A percentile compares a stretch with the other conserved stretches of the same genome.
These are phyloP conservation scores for Suillus discolor DNA, from an alignment of 768 basidiomycete genomes.

Conservation along the genomic window DNA sequence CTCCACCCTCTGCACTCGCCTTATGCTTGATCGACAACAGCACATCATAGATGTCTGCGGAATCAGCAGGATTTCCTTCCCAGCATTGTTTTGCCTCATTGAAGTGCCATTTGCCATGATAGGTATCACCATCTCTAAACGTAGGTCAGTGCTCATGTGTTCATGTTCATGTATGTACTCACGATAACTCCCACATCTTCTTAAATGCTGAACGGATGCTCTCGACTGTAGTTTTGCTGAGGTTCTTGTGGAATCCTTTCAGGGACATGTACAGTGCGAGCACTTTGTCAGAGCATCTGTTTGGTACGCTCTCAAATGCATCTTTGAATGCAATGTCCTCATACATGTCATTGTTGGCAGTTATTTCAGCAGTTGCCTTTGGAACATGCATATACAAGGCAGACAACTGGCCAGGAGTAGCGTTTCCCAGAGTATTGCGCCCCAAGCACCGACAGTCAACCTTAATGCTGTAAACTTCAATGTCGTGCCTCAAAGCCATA, in stretches of 20 bases:
- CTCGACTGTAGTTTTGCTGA: slow-evolving; percentile 2
- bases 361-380: neutral
- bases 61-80: slow-evolving; percentile 32
- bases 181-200: slow-evolving; percentile 8
- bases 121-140: slow-evolving; percentile 14
- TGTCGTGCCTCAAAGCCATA: neutral
- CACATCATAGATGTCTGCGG: slow-evolving; percentile 23
- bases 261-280: slow-evolving; percentile 1
- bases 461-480: neutral
- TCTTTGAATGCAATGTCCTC: neutral
- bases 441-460: neutral
- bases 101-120: slow-evolving; percentile 29
- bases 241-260: slow-evolving; percentile 4
- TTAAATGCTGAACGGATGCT: slow-evolving; percentile 12
- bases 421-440: neutral
- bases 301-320: neutral
- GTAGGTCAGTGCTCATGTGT: no score
- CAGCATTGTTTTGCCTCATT: slow-evolving; percentile 25
- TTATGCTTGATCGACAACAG: slow-evolving; percentile 28
- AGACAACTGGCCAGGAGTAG: no score
- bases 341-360: slow-evolving; percentile 1
- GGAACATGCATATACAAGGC: neutral
- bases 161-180: neutral
- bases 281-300: slow-evolving; percentile 1
- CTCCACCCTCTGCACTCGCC: slow-evolving; percentile 19